Evolutionary conservation across 2,329 filamentous ascomycete genomes (phyloP).

Genomic region (Akanthomyces lecanii): DNA sequence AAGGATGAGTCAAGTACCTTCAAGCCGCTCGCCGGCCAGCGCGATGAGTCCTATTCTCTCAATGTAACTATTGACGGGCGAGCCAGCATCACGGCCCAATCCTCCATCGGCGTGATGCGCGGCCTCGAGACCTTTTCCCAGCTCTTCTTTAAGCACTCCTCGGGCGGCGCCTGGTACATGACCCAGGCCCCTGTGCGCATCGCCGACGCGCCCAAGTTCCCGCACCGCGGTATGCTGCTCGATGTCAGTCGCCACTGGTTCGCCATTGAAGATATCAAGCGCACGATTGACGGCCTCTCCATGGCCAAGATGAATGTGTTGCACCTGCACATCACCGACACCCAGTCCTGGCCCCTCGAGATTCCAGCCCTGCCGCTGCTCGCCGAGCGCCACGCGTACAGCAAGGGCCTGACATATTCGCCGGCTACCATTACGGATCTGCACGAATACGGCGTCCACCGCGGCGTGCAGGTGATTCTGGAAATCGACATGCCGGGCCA

Average conservation of each 20-base stretch:
- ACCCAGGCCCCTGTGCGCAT: slow-evolving; percentile 66
- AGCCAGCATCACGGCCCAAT: slow-evolving; percentile 59
- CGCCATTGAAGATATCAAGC: slow-evolving; percentile 61
- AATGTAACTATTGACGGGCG: slow-evolving; percentile 53
- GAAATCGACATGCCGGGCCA: slow-evolving; percentile 83
- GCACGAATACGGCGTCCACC: slow-evolving; percentile 64
- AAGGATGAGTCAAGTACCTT: slow-evolving; percentile 50
- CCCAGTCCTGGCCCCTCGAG: slow-evolving; percentile 81
- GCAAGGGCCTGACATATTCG: slow-evolving; percentile 61
- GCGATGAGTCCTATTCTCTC: slow-evolving; percentile 74
- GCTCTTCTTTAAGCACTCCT: slow-evolving; percentile 70
- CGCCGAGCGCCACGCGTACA: slow-evolving; percentile 69
- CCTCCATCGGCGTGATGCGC: slow-evolving; percentile 64
- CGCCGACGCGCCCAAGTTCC: slow-evolving; percentile 67
- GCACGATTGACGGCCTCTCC: slow-evolving; percentile 70
- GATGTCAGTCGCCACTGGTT: slow-evolving; percentile 74
- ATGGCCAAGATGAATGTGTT: slow-evolving; percentile 82
- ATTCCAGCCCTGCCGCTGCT: slow-evolving; percentile 62
- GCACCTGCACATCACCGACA: slow-evolving; percentile 77
- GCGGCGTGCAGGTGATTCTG: slow-evolving; percentile 67
- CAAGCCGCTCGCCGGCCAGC: slow-evolving; percentile 57
- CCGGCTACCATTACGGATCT: slow-evolving; percentile 60
- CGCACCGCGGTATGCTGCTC: slow-evolving; percentile 74
- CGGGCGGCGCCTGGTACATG: slow-evolving; percentile 55
- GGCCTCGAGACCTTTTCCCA: slow-evolving; percentile 76